Conservation (phyloP, 1,139 yeast genomes). For the Suhomyces chickasaworum region DNA sequence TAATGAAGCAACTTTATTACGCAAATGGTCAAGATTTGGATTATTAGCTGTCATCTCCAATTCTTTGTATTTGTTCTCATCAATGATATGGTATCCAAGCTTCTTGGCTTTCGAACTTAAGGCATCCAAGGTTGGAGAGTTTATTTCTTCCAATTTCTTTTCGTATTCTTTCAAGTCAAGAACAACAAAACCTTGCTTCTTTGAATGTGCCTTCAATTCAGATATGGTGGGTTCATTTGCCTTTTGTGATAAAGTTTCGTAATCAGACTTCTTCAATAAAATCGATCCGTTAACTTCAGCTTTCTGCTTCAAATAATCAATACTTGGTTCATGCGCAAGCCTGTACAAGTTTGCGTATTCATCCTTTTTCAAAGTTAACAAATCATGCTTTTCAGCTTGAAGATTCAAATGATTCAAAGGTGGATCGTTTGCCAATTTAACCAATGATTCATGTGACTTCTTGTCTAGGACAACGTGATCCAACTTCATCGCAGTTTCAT, state of each 20-base stretch:
- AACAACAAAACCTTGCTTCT: slow-evolving; percentile 25
- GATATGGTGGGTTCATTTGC: slow-evolving; percentile 25
- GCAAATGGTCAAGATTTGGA: slow-evolving; percentile 26
- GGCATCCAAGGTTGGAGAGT: slow-evolving; percentile 25
- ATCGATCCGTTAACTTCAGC: slow-evolving; percentile 17
- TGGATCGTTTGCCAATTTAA: slow-evolving; percentile 34
- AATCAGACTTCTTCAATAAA: slow-evolving; percentile 21
- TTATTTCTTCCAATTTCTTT: slow-evolving; percentile 7
- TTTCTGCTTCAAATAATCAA: slow-evolving; percentile 19
- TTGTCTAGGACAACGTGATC: slow-evolving; percentile 20
- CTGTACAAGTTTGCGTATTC: slow-evolving; percentile 42
- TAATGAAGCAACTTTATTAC: slow-evolving; percentile 16
- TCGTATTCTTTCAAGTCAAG: slow-evolving; percentile 12
- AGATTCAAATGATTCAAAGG: slow-evolving; percentile 35
- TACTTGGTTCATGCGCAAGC: slow-evolving; percentile 33
- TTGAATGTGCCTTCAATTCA: slow-evolving; percentile 36
- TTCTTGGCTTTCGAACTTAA: slow-evolving; percentile 20
- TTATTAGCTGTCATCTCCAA: slow-evolving; percentile 17
- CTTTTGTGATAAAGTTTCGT: slow-evolving; percentile 16
- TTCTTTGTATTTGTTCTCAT: slow-evolving; percentile 11
- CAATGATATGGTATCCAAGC: slow-evolving; percentile 21
- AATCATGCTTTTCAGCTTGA: slow-evolving; percentile 39
- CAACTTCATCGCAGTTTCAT: slow-evolving; percentile 18
- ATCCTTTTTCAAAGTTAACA: slow-evolving; percentile 34
- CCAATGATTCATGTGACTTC: slow-evolving; percentile 15